phyloP scores from a whole-genome alignment of 108 stramenopile genomes.

The Cyclotella cryptica region DNA sequence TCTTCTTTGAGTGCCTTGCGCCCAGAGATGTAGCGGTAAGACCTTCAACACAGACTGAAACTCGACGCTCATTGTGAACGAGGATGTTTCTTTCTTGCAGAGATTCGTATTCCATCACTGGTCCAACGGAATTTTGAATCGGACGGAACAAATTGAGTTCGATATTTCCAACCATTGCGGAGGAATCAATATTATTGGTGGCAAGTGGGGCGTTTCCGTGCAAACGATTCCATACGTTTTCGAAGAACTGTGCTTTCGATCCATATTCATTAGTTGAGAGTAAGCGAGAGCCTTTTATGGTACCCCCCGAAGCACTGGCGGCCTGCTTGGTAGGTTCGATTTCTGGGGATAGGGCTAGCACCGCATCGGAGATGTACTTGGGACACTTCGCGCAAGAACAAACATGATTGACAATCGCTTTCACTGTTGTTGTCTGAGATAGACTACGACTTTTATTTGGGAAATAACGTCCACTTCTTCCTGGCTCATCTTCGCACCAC shows the following conservation, averaged over 20 bases:
- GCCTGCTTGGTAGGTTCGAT: background rate
- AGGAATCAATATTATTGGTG: too few relatives aligned
- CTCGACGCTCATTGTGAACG: background rate
- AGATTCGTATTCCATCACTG: slow-evolving; percentile 5
- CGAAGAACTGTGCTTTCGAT: slow-evolving; percentile 80
- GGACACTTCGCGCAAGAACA: background rate
- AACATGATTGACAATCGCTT: background rate
- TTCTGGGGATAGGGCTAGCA: background rate
- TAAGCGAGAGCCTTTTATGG: slow-evolving; percentile 9
- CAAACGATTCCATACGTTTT: slow-evolving; percentile 73
- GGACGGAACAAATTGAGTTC: slow-evolving; percentile 5
- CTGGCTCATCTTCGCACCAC: slow-evolving; percentile 4
- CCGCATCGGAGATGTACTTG: background rate
- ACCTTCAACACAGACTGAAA: background rate
- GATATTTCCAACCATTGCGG: background rate
- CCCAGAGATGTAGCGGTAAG: background rate
- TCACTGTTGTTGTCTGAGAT: background rate
- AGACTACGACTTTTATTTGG: background rate
- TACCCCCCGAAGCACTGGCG: background rate
- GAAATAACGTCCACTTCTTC: background rate
- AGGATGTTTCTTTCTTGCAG: background rate
- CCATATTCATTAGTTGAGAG: slow-evolving; percentile 54
- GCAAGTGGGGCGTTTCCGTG: slow-evolving; percentile 49
- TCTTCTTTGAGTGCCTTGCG: background rate
- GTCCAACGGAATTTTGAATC: background rate